These are phyloP conservation scores for Grigorovia humatica DNA, from an alignment of 805 yeast genomes.

Conservation along the genomic window DNA sequence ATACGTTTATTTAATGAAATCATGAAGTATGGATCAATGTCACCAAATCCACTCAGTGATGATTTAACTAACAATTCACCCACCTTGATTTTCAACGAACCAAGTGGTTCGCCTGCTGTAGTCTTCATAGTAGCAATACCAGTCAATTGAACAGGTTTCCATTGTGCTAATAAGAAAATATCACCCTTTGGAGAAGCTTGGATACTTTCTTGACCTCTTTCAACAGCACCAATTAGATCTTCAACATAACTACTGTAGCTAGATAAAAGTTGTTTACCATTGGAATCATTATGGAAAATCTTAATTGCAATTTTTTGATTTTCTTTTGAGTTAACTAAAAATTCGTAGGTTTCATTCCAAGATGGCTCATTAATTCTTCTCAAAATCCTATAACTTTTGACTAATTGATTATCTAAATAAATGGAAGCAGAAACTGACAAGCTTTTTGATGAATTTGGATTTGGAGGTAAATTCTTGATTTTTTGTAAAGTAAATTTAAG, in stretches of 20 bases:
- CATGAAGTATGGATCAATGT: conserved; percentile 64
- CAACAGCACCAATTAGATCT: conserved; percentile 37
- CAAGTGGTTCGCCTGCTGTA: conserved; percentile 43
- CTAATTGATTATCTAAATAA: conserved; percentile 44
- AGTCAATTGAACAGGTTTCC: conserved; percentile 61
- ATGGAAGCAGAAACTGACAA: conserved; percentile 60
- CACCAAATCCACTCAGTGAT: conserved; percentile 57
- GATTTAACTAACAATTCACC: conserved; percentile 39
- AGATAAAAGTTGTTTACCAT: conserved; percentile 40
- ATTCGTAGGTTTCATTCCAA: conserved; percentile 55
- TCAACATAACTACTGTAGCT: conserved; percentile 39
- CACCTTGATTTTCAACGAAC: conserved; percentile 52
- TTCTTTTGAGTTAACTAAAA: conserved; percentile 51
- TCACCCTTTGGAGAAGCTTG: conserved; percentile 43
- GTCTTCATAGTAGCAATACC: conserved; percentile 37
- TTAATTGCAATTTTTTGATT: conserved; percentile 44
- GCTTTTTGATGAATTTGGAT: conserved; percentile 37
- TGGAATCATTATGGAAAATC: conserved; percentile 48
- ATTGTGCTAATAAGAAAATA: conserved; percentile 44
- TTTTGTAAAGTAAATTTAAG: conserved; percentile 52
- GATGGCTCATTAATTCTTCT: conserved; percentile 63
- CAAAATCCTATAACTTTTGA: conserved; percentile 49
- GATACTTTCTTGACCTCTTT: conserved; percentile 38
- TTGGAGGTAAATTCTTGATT: conserved; percentile 46
- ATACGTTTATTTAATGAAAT: conserved; percentile 48